Conservation (phyloP, 768 basidiomycete genomes). For the Gautieria morchelliformis region DNA sequence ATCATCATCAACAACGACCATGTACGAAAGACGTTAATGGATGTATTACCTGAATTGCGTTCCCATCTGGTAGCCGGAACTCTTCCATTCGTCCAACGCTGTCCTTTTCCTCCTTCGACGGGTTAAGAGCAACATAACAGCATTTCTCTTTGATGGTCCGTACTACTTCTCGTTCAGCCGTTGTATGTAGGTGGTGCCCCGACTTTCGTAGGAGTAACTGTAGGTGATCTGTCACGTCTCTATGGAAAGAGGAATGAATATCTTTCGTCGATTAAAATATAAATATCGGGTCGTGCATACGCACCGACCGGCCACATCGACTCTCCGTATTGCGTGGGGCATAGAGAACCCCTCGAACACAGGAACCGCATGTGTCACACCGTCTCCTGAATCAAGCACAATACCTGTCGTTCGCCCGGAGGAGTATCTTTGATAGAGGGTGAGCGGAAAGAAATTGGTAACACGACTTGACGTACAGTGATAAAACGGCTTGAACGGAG, state of each 20-base stretch:
- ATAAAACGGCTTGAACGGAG: slow-evolving; percentile 94
- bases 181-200: slow-evolving; percentile 91
- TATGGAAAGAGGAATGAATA: slow-evolving; percentile 19
- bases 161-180: slow-evolving; percentile 94
- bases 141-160: slow-evolving; percentile 97
- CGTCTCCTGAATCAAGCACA: slow-evolving; percentile 96
- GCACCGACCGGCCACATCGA: slow-evolving; percentile 93
- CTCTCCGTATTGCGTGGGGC: slow-evolving; percentile 94
- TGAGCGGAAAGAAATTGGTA: neutral
- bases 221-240: slow-evolving; percentile 94
- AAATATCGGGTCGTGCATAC: slow-evolving; percentile 13
- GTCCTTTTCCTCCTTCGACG: slow-evolving; percentile 94
- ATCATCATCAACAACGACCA: neutral
- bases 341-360: slow-evolving; percentile 99
- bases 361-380: slow-evolving; percentile 96
- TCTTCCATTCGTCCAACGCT: slow-evolving; percentile 67
- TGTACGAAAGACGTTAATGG: slow-evolving; percentile 5
- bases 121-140: slow-evolving; percentile 90
- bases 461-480: slow-evolving; percentile 56
- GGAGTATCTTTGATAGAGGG: slow-evolving; percentile 60
- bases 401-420: slow-evolving; percentile 99
- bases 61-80: slow-evolving; percentile 92
- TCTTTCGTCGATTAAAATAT: neutral
- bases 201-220: slow-evolving; percentile 90
- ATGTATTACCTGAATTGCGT: slow-evolving; percentile 67